Base-by-base conservation (phyloP, 345 rosid species). In the Trapa bicornis region DNA sequence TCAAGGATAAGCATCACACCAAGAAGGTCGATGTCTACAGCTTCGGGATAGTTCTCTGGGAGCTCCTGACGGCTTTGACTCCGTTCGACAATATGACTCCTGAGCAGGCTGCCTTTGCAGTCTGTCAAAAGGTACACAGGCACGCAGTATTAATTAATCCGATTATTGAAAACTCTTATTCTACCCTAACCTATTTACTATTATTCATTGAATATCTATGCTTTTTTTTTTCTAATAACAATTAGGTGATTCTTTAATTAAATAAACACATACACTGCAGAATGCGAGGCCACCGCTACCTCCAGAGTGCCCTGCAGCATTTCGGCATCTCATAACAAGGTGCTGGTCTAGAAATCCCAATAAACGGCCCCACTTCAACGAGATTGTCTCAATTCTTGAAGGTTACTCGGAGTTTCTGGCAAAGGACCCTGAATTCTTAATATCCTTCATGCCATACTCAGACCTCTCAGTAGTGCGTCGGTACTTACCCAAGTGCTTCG, bases 61-160 rank as follows among this genome's bases (percentile, higher is more conserved):
- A 88, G 84, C 84, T 88, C 70, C 75, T 86, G 67, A 85, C 96
- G 22, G 87, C 89, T 36, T 60, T 80, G 75, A 85, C 77, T 37
- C 96, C 92, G 52, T 88, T 86, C 16, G 87, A 86, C 67, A 75
- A 82, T 79, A 84, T 86, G 96, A 88, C 89, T 37, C 92, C 92
- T 1, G 91, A 84, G 74, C 92, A 86, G 66, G 96, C 96, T 36
- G 96, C 96, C 2, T 88, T 84, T 82, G 92, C 96, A 14, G 96
- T 88, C 70, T 86, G 82, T 72, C 88, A 84, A 73, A 88, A 84
- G 96, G 96, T 88, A 83, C 33, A 22, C 29, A 22, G 29, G 29
- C 29, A 22, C 29, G 29, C 29, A 22, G 29, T 22, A 22, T 22
- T 22, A 22, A 22, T 35, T 45, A 45, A 45, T 45, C 3, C 11